phyloP scores from a whole-genome alignment of 345 rosid species.

The Sisymbrium altissimum region DNA sequence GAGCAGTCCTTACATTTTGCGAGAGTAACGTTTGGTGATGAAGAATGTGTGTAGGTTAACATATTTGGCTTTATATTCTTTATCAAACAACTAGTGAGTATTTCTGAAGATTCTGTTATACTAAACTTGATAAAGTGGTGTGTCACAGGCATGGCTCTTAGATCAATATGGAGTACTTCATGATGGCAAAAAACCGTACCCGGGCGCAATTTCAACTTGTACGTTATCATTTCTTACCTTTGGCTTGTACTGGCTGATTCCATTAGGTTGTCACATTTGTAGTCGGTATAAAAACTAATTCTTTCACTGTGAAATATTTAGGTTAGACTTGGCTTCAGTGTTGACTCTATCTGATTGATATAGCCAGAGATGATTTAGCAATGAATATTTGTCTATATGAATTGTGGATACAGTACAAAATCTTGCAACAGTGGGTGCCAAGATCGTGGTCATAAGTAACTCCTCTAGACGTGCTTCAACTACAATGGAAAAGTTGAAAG shows the following conservation, averaged over 20 bases:
- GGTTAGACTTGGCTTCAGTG: not conserved
- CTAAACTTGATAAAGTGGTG: slow-evolving; percentile 10
- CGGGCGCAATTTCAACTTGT: slow-evolving; percentile 85
- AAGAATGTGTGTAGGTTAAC: slow-evolving; percentile 2
- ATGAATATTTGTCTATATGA: not conserved
- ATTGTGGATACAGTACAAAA: slow-evolving; percentile 56
- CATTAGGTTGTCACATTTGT: not conserved
- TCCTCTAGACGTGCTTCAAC: slow-evolving; percentile 89
- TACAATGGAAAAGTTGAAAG: slow-evolving; percentile 71
- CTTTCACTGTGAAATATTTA: not conserved
- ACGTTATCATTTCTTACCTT: slow-evolving; percentile 39
- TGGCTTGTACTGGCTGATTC: slow-evolving; percentile 3
- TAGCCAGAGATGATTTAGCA: not conserved
- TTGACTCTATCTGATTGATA: not conserved
- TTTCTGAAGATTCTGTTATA: not conserved
- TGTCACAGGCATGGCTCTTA: slow-evolving; percentile 79
- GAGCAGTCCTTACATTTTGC: not conserved
- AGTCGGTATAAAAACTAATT: not conserved
- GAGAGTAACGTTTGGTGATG: not conserved
- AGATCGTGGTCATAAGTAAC: slow-evolving; percentile 82
- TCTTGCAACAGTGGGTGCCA: slow-evolving; percentile 68
- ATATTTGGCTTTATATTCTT: not conserved
- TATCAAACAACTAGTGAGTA: not conserved
- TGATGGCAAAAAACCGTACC: slow-evolving; percentile 88
- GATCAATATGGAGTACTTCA: slow-evolving; percentile 99